Base-by-base conservation (phyloP, 352 stramenopile genomes). In the Pythium myriotylum region DNA sequence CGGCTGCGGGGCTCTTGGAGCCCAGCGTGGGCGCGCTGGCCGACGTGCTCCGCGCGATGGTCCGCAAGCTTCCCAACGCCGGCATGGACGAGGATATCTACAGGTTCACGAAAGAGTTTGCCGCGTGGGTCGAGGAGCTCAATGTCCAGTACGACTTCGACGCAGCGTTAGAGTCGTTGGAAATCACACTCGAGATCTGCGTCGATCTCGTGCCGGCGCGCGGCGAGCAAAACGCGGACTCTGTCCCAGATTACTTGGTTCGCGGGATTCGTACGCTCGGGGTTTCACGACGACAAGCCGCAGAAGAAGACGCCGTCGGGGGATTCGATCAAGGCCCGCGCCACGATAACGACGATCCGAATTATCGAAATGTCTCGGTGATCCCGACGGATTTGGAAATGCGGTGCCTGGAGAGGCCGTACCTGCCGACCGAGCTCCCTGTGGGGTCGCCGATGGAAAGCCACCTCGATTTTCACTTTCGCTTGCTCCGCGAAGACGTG, bases 371-470 rank as follows among this genome's bases (percentile, higher is more conserved):
- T 2, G 42, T 73, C 14, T 46, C 41, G 9, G 59, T 69, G 48
- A 50, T 73, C 32, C 66, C 66, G 16, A 73, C 66, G 24, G 49
- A 73, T 17, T 17, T 53, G 4, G 66, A 73, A 51, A 73, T 73
- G 54, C 50, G 60, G n/a, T 62, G 66, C 24, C 42, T 57, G 3
- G 66, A 73, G 42, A 32, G 45, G 27, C 43, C 54, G 20, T 27
- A 52, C 12, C 39, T 73, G 20, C 66, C 66, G 24, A 58, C 47
- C 2, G 43, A 47, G 5, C 4, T 39, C 9, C 27, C 27, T 1
- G 12, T 57, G 40, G n/a, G 35, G 9, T 57, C 37, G 9, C n/a
- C 22, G 1, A 50, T 70, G 43, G 43, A 50, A 14, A 50, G 16
- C 16, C 64, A 67, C 27, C 7, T 73, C 22, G 59, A 65, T 20